phyloP scores from a whole-genome alignment of 768 basidiomycete species.

The Phanerodontia chrysosporium region DNA sequence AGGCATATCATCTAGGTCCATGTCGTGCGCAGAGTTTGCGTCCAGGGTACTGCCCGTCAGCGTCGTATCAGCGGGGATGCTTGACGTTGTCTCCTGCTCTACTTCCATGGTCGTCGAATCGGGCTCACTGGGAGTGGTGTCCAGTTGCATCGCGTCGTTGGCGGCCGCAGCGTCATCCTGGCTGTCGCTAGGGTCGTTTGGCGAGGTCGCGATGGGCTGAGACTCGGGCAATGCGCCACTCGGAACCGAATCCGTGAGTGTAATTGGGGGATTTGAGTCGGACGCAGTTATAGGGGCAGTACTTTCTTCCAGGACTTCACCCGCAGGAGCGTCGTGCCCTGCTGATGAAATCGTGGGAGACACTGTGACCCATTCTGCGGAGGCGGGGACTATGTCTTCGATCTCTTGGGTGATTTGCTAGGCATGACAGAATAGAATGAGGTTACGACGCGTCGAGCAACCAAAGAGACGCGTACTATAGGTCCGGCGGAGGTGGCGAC shows the following conservation, averaged over 20 bases:
- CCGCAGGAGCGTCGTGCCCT: background rate
- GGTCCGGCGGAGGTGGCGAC: background rate
- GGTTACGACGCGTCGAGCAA: background rate
- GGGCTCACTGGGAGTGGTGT: too few species aligned
- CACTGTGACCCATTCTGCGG: background rate
- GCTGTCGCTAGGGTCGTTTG: too few species aligned
- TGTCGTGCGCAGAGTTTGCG: too few species aligned
- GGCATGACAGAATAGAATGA: background rate
- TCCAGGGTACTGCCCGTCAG: too few species aligned
- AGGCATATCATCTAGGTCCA: too few species aligned
- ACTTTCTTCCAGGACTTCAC: background rate
- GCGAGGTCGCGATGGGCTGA: background rate
- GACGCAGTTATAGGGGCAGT: background rate
- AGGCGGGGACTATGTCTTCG: background rate
- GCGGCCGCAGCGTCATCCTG: too few species aligned
- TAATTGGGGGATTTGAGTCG: too few species aligned
- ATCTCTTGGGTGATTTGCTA: background rate
- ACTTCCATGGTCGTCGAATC: too few species aligned
- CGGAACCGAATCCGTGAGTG: background rate
- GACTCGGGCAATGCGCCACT: background rate
- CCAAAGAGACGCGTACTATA: background rate
- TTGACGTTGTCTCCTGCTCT: too few species aligned
- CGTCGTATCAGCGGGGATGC: too few species aligned
- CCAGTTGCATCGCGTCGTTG: too few species aligned
- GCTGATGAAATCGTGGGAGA: slow-evolving; percentile 1